phyloP scores from a whole-genome alignment of 768 basidiomycete genomes.

The Mycena metata region DNA sequence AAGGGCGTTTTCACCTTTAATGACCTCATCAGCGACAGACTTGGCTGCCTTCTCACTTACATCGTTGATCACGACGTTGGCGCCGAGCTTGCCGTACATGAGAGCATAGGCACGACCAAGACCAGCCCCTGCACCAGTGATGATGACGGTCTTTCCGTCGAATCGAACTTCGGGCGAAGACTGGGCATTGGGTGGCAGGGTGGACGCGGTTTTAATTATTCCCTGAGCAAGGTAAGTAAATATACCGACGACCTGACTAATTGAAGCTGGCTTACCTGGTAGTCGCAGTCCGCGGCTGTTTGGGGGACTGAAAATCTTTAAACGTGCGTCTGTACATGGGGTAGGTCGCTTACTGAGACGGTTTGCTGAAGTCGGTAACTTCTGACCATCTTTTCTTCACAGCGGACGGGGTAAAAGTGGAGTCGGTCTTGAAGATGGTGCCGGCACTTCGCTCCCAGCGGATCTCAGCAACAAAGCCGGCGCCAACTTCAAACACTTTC shows the following conservation, averaged over 20 bases:
- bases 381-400: constrained; percentile 90
- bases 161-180: constrained; percentile 80
- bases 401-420: constrained; percentile 93
- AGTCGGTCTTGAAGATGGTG: constrained; percentile 89
- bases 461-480: constrained; percentile 91
- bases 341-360: constrained; percentile 69
- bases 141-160: constrained; percentile 90
- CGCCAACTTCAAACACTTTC: constrained; percentile 92
- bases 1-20: constrained; percentile 65
- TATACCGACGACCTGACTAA: not conserved
- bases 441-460: constrained; percentile 95
- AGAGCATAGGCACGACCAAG: constrained; percentile 93
- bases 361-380: constrained; percentile 82
- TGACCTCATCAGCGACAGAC: constrained; percentile 88
- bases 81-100: constrained; percentile 94
- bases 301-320: constrained; percentile 67
- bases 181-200: constrained; percentile 77
- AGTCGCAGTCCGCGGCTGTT: constrained; percentile 72
- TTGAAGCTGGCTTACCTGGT: constrained; percentile 55
- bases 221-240: constrained; percentile 47
- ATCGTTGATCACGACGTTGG: constrained; percentile 97
- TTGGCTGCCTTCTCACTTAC: constrained; percentile 89
- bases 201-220: constrained; percentile 74
- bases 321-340: not conserved
- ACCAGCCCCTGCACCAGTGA: constrained; percentile 96